Base-by-base conservation (phyloP, 73 alveolate species). In the Effrenium voratum region DNA sequence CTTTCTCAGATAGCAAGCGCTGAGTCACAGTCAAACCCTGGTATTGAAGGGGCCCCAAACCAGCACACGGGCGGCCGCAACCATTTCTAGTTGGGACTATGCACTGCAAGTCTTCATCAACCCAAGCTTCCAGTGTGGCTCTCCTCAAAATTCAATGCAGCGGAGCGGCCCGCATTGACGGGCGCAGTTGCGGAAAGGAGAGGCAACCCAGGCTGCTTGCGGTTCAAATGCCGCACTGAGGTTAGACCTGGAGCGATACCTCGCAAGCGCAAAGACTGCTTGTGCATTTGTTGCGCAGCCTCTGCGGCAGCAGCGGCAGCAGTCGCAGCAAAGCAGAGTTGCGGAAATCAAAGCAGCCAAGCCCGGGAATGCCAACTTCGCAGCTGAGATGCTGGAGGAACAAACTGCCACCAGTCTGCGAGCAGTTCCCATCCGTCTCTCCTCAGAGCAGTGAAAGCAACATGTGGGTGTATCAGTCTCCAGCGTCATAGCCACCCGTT, bases 141-240 rank as follows among this genome's bases (percentile, higher is more conserved):
- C n/a, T n/a, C n/a, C n/a, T n/a, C n/a, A n/a, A n/a, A n/a, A n/a
- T n/a, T n/a, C n/a, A n/a, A n/a, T n/a, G n/a, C n/a, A n/a, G n/a
- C n/a, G n/a, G n/a, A n/a, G n/a, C n/a, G n/a, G n/a, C n/a, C n/a
- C n/a, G 36, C 97, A 90, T 16, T 26, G 55, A 6, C 97, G 97
- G 16, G 32, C 6, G 75, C 97, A 90, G 32, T 41, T 19, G 76
- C 87, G 87, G 46, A 68, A 90, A 15, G 97, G 76, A 45, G 87
- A 79, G 63, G 97, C 87, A 41, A 90, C 97, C 97, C 97, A 90
- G n/a, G 87, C n/a, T n/a, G n/a, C n/a, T n/a, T n/a, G n/a, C n/a
- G 86, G 46, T 30, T 38, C 82, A 36, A 46, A 60, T 45, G n/a
- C 82, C 1, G 47, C 55, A 43, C 24, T 60, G 59, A 26, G 41